phyloP scores from a whole-genome alignment of 2,329 filamentous ascomycete genomes.

The Falciphora oryzae region DNA sequence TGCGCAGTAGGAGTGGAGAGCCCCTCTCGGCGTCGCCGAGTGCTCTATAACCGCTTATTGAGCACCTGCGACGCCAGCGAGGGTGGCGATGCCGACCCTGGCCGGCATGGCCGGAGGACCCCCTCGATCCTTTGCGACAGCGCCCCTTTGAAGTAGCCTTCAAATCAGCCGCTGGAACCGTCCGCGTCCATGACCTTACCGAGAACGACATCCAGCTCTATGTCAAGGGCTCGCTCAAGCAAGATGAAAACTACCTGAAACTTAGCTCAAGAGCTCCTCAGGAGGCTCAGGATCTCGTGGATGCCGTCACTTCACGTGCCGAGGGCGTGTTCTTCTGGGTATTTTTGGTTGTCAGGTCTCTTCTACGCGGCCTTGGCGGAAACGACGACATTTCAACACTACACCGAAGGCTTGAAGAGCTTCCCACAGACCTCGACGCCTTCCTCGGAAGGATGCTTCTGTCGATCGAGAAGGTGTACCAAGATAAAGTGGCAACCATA shows the following conservation, averaged over 20 bases:
- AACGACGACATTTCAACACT: constrained; percentile 13
- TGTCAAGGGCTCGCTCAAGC: constrained; percentile 7
- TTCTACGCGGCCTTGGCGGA: constrained; percentile 12
- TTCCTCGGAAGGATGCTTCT: not conserved
- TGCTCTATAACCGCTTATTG: too few relatives aligned
- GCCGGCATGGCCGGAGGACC: too few relatives aligned
- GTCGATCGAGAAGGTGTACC: not conserved
- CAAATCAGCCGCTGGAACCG: not conserved
- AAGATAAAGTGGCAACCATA: not conserved
- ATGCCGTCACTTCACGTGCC: constrained; percentile 12
- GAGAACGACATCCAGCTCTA: constrained; percentile 14
- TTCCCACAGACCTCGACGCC: constrained; percentile 15
- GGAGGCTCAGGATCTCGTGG: constrained; percentile 6
- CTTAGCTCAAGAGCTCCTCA: not conserved
- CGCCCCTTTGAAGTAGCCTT: constrained; percentile 18
- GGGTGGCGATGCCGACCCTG: too few relatives aligned
- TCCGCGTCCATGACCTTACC: constrained; percentile 17
- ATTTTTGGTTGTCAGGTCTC: constrained; percentile 14
- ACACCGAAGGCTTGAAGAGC: constrained; percentile 7
- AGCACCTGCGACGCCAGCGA: too few relatives aligned
- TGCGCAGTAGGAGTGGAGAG: too few relatives aligned
- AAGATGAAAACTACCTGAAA: not conserved
- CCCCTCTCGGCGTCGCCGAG: too few relatives aligned
- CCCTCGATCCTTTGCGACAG: too few relatives aligned
- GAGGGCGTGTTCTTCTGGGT: constrained; percentile 16